Percentiles rank a stretch among this genome's conserved stretches.
phyloP scores from a whole-genome alignment of 805 yeast genomes.

The Diddensiella santjacobensis region DNA sequence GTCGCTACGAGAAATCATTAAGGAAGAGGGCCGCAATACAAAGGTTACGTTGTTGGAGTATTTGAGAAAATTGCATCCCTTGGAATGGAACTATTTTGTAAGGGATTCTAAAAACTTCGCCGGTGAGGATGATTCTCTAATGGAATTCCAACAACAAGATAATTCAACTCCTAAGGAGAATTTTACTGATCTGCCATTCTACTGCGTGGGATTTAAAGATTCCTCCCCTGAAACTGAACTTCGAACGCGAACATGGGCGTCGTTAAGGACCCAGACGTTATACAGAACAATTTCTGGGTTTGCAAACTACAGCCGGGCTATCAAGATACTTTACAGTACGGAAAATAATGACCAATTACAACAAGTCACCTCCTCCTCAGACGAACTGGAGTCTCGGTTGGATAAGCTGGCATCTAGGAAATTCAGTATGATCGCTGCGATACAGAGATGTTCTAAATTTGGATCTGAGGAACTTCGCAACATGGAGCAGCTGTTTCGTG shows the following conservation, averaged over 20 bases:
- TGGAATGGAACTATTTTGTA: constrained; percentile 81
- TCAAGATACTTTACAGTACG: constrained; percentile 60
- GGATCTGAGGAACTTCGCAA: constrained; percentile 73
- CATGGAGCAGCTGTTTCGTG: constrained; percentile 76
- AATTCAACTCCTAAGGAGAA: constrained; percentile 26
- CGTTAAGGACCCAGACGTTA: constrained; percentile 76
- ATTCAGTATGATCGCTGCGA: constrained; percentile 74
- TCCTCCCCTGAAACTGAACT: constrained; percentile 59
- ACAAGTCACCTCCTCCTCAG: constrained; percentile 7
- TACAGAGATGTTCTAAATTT: constrained; percentile 78
- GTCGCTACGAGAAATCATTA: constrained; percentile 72
- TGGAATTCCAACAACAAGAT: constrained; percentile 16
- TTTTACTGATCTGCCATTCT: constrained; percentile 62
- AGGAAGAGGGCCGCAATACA: constrained; percentile 57
- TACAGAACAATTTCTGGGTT: constrained; percentile 83
- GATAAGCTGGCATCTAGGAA: constrained; percentile 75
- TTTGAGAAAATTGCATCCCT: constrained; percentile 63
- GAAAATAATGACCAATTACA: constrained; percentile 39
- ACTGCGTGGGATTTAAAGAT: constrained; percentile 68
- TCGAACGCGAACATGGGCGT: constrained; percentile 85
- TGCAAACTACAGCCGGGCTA: constrained; percentile 70
- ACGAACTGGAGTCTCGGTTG: constrained; percentile 9
- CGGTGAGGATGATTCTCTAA: constrained; percentile 19
- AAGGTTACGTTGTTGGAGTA: constrained; percentile 76
- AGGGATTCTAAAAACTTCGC: constrained; percentile 54